Percentiles rank a stretch among this genome's conserved stretches.
Evolutionary conservation across 495 filamentous ascomycete species (phyloP).

Genomic region (Talaromyces borbonicus): DNA sequence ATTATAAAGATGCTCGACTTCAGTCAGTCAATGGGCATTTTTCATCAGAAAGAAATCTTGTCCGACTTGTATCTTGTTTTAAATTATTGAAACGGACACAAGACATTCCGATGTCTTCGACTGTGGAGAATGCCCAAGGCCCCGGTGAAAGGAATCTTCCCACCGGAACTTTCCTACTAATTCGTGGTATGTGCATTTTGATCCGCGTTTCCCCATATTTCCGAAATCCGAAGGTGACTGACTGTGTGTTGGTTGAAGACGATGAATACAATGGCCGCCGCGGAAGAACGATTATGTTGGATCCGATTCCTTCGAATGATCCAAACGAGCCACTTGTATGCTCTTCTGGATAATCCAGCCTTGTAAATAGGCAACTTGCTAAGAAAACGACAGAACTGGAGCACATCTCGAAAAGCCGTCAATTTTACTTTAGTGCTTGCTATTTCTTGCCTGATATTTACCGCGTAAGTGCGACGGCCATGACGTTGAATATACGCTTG

Average conservation of each 20-base stretch:
- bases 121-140: too few species aligned
- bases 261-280: constrained; percentile 3
- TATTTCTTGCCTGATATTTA: constrained; percentile 24
- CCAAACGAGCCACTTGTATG: constrained; percentile 27
- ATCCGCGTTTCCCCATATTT: background rate
- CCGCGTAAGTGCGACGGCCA: constrained; percentile 15
- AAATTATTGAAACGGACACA: too few species aligned
- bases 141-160: too few species aligned
- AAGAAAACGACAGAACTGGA: constrained; percentile 23
- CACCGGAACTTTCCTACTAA: constrained; percentile 26
- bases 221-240: too few species aligned
- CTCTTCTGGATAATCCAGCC: background rate
- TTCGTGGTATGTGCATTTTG: constrained; percentile 14
- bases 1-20: too few species aligned
- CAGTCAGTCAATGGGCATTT: too few species aligned
- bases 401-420: constrained; percentile 17
- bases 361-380: background rate
- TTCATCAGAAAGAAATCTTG: too few species aligned
- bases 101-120: too few species aligned
- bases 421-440: constrained; percentile 24
- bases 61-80: too few species aligned
- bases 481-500: background rate
- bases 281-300: constrained; percentile 16
- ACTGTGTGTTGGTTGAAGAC: constrained; percentile 9
- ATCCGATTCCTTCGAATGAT: constrained; percentile 22